phyloP scores from a whole-genome alignment of 1,284 basidiomycete species.

The Cutaneotrichosporon daszewskae region DNA sequence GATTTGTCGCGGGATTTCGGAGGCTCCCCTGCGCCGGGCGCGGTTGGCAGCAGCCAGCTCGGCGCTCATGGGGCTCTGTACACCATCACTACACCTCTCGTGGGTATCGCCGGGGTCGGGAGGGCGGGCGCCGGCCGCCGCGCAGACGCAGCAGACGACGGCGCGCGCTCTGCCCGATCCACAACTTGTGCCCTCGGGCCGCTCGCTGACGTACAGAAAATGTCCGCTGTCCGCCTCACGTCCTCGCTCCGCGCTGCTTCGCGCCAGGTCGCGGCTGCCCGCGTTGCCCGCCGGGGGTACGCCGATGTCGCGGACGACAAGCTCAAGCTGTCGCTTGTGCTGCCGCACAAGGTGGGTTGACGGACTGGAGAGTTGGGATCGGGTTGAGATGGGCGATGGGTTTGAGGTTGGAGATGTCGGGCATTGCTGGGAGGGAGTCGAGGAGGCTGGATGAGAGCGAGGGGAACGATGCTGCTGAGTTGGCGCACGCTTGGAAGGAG shows the following conservation, averaged over 20 bases:
- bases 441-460: background rate
- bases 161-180: background rate
- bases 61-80: too few relatives aligned
- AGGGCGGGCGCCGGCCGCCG: too few relatives aligned
- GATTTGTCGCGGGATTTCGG: too few relatives aligned
- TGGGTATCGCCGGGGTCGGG: background rate
- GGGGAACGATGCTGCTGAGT: too few relatives aligned
- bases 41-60: too few relatives aligned
- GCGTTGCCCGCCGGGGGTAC: constrained; percentile 67
- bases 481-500: too few relatives aligned
- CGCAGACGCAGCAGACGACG: too few relatives aligned
- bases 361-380: too few relatives aligned
- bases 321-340: constrained; percentile 76
- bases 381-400: too few relatives aligned
- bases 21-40: too few relatives aligned
- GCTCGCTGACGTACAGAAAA: constrained; percentile 16
- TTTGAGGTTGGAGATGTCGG: background rate
- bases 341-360: constrained; percentile 83
- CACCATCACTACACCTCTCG: background rate
- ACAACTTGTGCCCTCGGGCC: background rate
- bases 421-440: too few relatives aligned
- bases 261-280: constrained; percentile 37
- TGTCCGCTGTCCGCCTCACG: constrained; percentile 40
- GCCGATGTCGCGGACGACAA: constrained; percentile 62
- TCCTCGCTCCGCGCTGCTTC: constrained; percentile 43